Evolutionary conservation across 352 stramenopile genomes (phyloP).

Genomic region (Pythium volutum): DNA sequence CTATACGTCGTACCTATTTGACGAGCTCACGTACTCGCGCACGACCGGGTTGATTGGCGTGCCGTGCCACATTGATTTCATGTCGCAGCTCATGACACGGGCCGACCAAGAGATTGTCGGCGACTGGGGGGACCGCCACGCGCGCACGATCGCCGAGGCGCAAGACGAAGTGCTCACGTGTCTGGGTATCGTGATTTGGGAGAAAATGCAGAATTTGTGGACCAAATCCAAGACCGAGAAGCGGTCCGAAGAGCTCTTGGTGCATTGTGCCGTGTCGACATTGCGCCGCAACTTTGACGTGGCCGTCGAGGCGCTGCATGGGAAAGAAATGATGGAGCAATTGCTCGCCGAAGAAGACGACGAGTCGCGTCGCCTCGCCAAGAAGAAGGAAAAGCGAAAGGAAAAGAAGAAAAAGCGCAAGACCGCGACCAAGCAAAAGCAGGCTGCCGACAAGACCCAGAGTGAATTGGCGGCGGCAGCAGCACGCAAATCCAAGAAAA

Average conservation of each 20-base stretch:
- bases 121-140: conserved; percentile 80
- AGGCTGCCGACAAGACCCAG: conserved; percentile 39
- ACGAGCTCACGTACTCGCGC: conserved; percentile 81
- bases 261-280: conserved; percentile 74
- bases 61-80: conserved; percentile 83
- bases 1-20: conserved; percentile 85
- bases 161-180: conserved; percentile 87
- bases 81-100: conserved; percentile 81
- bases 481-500: conserved; percentile 27
- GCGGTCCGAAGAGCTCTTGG: conserved; percentile 70
- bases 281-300: conserved; percentile 82
- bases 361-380: conserved; percentile 63
- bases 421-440: conserved; percentile 69
- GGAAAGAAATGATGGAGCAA: conserved; percentile 87
- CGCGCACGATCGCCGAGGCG: conserved; percentile 79
- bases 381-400: conserved; percentile 88
- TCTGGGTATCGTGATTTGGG: conserved; percentile 86
- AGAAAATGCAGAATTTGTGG: conserved; percentile 85
- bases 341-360: conserved; percentile 82
- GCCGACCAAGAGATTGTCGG: conserved; percentile 81
- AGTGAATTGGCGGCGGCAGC: conserved; percentile 17
- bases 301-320: conserved; percentile 78
- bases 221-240: conserved; percentile 74
- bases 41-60: conserved; percentile 81
- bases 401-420: conserved; percentile 90